phyloP scores from a whole-genome alignment of 163 green algal genomes.

The Chlamydomonas reinhardtii region DNA sequence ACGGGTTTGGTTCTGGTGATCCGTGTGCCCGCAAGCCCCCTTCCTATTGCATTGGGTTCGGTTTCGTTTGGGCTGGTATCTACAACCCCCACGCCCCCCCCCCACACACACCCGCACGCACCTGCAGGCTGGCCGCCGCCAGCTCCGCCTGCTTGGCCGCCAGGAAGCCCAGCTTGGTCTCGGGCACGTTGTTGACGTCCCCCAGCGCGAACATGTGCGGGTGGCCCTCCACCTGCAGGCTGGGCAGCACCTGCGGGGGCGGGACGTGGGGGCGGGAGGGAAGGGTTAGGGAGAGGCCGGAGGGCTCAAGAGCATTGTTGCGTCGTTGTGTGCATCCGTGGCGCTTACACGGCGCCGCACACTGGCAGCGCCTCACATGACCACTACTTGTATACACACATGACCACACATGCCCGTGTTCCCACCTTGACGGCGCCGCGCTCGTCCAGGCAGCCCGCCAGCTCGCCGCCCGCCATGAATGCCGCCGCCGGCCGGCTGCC shows the following conservation, averaged over 20 bases:
- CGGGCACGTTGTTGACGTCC: slow-evolving; percentile 25
- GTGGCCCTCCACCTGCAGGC: slow-evolving; percentile 20
- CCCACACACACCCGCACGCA: neutral
- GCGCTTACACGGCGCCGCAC: no score
- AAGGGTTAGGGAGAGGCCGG: no score
- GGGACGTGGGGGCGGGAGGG: neutral
- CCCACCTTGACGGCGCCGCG: slow-evolving; percentile 6
- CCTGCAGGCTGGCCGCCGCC: slow-evolving; percentile 26
- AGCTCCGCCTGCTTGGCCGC: slow-evolving; percentile 20
- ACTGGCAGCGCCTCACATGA: no score
- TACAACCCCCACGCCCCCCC: no score
- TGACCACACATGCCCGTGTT: no score
- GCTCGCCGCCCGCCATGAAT: neutral
- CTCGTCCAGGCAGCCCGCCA: neutral
- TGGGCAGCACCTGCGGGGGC: slow-evolving; percentile 2
- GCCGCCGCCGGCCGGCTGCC: neutral
- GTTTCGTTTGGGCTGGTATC: no score
- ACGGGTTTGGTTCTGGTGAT: no score
- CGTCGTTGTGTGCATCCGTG: no score
- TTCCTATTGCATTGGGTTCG: no score
- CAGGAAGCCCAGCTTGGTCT: slow-evolving; percentile 33
- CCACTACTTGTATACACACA: no score
- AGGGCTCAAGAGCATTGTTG: no score
- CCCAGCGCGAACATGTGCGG: slow-evolving; percentile 45
- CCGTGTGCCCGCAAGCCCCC: no score